These are phyloP conservation scores for Aegilops tauschii DNA, from an alignment of 176 grass and related monocot species.

Conservation along the genomic window DNA sequence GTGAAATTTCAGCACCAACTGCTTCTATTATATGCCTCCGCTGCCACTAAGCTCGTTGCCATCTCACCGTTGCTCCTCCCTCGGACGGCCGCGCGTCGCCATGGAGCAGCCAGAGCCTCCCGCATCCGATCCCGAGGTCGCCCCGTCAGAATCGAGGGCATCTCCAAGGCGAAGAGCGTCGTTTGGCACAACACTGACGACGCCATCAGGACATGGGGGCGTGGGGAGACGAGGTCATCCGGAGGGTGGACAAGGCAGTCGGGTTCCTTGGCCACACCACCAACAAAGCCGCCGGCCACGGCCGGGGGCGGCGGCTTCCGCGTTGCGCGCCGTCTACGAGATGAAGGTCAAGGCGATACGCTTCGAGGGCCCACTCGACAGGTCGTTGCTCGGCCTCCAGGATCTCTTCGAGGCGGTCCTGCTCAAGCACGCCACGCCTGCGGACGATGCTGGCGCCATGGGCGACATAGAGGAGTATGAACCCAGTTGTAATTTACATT, in stretches of 20 bases:
- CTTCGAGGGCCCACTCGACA: conserved; percentile 55
- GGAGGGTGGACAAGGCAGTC: conserved; percentile 47
- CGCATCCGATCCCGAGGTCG: no score
- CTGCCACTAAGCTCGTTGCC: no score
- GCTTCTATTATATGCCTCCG: no score
- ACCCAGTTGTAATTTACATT: not conserved
- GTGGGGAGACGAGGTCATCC: conserved; percentile 42
- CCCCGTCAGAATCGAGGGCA: no score
- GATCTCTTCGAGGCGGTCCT: conserved; percentile 52
- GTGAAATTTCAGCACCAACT: no score
- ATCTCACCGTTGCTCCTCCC: no score
- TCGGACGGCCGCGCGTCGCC: no score
- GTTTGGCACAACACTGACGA: not conserved
- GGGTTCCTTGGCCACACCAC: conserved; percentile 56
- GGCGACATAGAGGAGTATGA: not conserved
- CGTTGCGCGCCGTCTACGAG: conserved; percentile 44
- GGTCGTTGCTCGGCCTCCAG: conserved; percentile 52
- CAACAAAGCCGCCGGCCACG: conserved; percentile 44
- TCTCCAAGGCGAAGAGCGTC: not conserved
- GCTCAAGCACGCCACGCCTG: not conserved
- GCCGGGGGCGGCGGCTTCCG: conserved; percentile 23
- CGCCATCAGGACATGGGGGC: conserved; percentile 28
- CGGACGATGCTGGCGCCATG: not conserved
- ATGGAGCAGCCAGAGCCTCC: no score
- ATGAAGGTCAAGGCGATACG: conserved; percentile 50